Conservation (phyloP, 2,329 filamentous ascomycete species). For the Mariannaea sp. region DNA sequence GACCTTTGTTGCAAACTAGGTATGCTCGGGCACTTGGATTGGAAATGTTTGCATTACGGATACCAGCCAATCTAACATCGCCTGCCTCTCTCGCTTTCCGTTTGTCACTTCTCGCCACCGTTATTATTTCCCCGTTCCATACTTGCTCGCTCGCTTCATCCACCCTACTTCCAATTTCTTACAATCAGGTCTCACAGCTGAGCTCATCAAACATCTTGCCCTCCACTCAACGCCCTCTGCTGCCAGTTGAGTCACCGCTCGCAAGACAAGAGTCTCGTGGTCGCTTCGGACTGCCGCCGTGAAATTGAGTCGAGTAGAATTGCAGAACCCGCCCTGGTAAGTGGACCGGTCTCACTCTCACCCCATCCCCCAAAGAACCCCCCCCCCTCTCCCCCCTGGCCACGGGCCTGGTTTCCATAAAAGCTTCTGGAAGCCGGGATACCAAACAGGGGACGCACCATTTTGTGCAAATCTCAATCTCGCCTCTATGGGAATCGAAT, state of each 20-base stretch:
- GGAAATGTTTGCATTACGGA: too few relatives aligned
- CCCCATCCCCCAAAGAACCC: not conserved
- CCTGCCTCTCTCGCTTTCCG: too few relatives aligned
- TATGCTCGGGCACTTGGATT: too few relatives aligned
- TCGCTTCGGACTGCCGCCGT: slow-evolving; percentile 32
- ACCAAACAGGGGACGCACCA: slow-evolving; percentile 22
- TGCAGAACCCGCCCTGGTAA: slow-evolving; percentile 21
- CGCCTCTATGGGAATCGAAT: slow-evolving; percentile 23
- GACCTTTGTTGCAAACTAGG: too few relatives aligned
- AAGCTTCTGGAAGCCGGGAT: slow-evolving; percentile 38
- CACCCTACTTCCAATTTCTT: not conserved
- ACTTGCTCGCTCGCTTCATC: not conserved
- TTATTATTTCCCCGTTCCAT: too few relatives aligned
- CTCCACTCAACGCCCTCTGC: slow-evolving; percentile 1
- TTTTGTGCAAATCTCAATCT: slow-evolving; percentile 32
- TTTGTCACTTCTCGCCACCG: too few relatives aligned
- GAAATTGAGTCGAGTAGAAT: slow-evolving; percentile 36
- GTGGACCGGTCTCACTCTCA: slow-evolving; percentile 15
- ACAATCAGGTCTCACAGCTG: not conserved
- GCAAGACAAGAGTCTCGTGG: slow-evolving; percentile 7
- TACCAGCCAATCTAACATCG: too few relatives aligned
- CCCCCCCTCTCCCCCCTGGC: slow-evolving; percentile 20
- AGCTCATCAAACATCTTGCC: slow-evolving; percentile 5
- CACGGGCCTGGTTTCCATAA: slow-evolving; percentile 30
- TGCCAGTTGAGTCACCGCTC: slow-evolving; percentile 3